Percentiles rank a stretch among this genome's conserved stretches.
Evolutionary conservation across 73 alveolate species (phyloP).

Genomic region (Paramecium tetraurelia): DNA sequence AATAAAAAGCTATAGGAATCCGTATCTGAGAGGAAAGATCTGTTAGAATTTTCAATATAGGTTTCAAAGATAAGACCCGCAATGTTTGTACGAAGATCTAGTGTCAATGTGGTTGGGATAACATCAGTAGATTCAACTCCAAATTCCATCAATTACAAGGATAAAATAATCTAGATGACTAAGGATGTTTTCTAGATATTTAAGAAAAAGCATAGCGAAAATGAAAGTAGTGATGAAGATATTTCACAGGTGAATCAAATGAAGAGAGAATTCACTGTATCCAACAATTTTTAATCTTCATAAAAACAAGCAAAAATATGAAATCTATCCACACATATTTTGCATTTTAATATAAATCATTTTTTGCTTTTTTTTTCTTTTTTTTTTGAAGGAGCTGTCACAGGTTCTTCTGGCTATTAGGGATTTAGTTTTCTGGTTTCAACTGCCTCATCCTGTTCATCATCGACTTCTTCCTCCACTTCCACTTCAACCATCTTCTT

Average conservation of each 20-base stretch:
- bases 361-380: background rate
- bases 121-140: background rate
- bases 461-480: background rate
- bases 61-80: background rate
- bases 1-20: background rate
- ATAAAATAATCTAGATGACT: background rate
- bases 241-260: background rate
- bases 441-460: background rate
- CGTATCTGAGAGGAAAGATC: background rate
- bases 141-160: background rate
- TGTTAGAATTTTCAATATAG: background rate
- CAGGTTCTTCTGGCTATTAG: background rate
- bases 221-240: slow-evolving; percentile 38
- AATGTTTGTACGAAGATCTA: background rate
- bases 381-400: background rate
- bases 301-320: background rate
- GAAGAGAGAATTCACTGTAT: background rate
- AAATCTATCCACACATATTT: background rate
- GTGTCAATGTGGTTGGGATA: background rate
- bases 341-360: background rate
- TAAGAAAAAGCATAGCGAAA: background rate
- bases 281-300: background rate
- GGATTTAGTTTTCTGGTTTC: background rate
- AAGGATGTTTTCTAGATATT: background rate
- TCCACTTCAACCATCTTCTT: background rate